Evolutionary conservation across 306 rosid species (phyloP).

Genomic region (Vachellia pachyceras): DNA sequence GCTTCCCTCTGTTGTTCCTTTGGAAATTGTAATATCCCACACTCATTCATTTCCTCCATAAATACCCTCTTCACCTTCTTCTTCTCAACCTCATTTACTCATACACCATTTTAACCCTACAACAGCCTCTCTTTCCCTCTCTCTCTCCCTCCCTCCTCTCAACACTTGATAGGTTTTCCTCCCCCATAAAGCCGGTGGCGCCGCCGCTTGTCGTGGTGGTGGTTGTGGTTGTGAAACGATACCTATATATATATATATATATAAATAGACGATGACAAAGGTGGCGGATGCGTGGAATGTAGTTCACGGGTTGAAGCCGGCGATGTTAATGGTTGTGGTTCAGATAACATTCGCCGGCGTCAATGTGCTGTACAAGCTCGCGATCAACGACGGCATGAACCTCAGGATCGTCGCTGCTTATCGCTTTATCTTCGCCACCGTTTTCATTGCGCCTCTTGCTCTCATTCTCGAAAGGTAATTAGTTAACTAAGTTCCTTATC

Average conservation of each 20-base stretch:
- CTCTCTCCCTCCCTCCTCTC: no score
- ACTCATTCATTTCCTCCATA: background rate
- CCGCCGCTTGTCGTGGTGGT: background rate
- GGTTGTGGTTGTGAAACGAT: background rate
- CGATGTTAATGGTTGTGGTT: conserved; percentile 50
- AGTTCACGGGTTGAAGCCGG: conserved; percentile 50
- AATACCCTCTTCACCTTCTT: background rate
- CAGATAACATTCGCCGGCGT: conserved; percentile 54
- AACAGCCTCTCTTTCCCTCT: background rate
- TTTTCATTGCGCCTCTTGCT: conserved; percentile 65
- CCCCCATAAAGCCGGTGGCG: background rate
- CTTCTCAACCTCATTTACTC: background rate
- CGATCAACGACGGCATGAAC: conserved; percentile 67
- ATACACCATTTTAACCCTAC: background rate
- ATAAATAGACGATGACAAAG: conserved; percentile 3
- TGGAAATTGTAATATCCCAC: background rate
- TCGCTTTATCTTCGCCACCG: conserved; percentile 65
- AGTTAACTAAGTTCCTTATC: background rate
- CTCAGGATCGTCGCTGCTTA: conserved; percentile 60
- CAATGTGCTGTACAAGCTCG: conserved; percentile 68
- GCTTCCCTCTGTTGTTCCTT: background rate
- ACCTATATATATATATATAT: no score
- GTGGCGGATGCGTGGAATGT: conserved; percentile 4
- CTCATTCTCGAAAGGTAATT: conserved; percentile 61
- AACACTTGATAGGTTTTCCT: background rate